A percentile compares a stretch with the other conserved stretches of the same genome.
These are phyloP conservation scores for Tolypocladium inflatum DNA, from an alignment of 2,329 filamentous ascomycete species.

Conservation along the genomic window DNA sequence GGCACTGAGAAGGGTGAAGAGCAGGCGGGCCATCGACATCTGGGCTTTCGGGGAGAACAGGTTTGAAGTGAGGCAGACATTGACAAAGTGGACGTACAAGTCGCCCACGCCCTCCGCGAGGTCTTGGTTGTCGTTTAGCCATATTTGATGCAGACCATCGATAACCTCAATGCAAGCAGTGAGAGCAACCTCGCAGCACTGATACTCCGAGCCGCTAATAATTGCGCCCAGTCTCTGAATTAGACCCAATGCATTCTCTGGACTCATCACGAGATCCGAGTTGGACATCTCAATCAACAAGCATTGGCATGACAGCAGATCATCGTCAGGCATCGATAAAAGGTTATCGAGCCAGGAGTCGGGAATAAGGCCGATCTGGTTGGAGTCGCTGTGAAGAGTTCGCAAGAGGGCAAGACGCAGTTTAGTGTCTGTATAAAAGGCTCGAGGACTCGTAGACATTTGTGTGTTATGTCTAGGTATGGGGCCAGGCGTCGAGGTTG, in stretches of 20 bases:
- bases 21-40: conserved; percentile 54
- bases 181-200: conserved; percentile 65
- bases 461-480: conserved; percentile 37
- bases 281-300: conserved; percentile 42
- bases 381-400: conserved; percentile 29
- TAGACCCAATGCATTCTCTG: conserved; percentile 35
- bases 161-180: conserved; percentile 60
- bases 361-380: conserved; percentile 40
- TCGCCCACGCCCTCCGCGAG: conserved; percentile 61
- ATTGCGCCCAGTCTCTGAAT: conserved; percentile 42
- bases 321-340: conserved; percentile 38
- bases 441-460: conserved; percentile 28
- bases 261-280: conserved; percentile 41
- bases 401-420: conserved; percentile 36
- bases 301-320: conserved; percentile 40
- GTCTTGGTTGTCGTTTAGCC: conserved; percentile 49
- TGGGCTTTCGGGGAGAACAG: conserved; percentile 62
- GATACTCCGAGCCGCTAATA: conserved; percentile 49
- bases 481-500: conserved; percentile 23
- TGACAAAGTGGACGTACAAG: conserved; percentile 71
- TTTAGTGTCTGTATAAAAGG: conserved; percentile 39
- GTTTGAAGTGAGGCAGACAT: conserved; percentile 54
- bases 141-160: conserved; percentile 50
- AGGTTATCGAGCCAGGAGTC: conserved; percentile 39
- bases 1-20: conserved; percentile 59